A percentile compares a stretch with the other conserved stretches of the same genome.
These are phyloP conservation scores for Vitis cinerea DNA, from an alignment of 164 flowering plant genomes.

Conservation along the genomic window DNA sequence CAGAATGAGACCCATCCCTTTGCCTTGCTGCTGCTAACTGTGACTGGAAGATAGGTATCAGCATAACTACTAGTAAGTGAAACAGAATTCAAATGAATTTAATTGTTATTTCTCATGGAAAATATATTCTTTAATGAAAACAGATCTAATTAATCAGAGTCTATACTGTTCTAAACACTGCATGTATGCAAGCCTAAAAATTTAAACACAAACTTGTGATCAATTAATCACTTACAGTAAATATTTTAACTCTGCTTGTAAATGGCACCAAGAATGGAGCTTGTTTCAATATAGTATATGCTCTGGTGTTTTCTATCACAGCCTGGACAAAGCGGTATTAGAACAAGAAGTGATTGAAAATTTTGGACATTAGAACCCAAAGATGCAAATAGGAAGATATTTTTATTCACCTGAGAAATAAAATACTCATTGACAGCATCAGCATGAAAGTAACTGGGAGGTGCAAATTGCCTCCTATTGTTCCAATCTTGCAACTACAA, in stretches of 20 bases:
- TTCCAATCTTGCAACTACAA: conserved; percentile 97
- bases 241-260: conserved; percentile 90
- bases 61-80: neutral
- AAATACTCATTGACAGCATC: conserved; percentile 84
- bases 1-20: conserved; percentile 53
- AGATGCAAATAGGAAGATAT: conserved; percentile 7
- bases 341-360: conserved; percentile 1
- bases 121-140: neutral
- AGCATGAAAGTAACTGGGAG: conserved; percentile 92
- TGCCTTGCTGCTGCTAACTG: conserved; percentile 72
- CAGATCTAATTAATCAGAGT: neutral
- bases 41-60: conserved; percentile 44
- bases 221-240: conserved; percentile 59
- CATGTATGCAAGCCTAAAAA: neutral
- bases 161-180: neutral
- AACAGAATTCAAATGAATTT: neutral
- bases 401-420: conserved; percentile 65
- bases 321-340: conserved; percentile 53
- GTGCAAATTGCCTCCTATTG: conserved; percentile 72
- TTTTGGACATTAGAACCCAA: neutral
- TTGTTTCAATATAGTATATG: conserved; percentile 75
- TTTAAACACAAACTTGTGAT: neutral
- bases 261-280: conserved; percentile 96
- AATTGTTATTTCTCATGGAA: neutral
- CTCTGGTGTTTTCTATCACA: conserved; percentile 67